Evolutionary conservation across 768 basidiomycete genomes (phyloP).

Genomic region (Phallus indusiatus): DNA sequence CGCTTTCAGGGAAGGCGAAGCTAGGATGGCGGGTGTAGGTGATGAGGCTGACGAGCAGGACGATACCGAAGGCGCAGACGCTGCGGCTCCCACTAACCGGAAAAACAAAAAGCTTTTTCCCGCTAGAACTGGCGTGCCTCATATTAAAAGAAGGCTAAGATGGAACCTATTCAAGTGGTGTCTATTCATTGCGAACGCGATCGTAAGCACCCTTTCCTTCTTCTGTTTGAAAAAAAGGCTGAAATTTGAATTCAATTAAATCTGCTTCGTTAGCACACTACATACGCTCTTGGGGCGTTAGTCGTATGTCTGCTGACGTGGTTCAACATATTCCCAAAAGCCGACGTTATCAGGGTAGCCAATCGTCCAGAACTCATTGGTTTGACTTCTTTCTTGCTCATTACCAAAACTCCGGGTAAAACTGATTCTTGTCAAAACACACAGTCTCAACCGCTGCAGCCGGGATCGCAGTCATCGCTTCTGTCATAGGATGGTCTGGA

Average conservation of each 20-base stretch:
- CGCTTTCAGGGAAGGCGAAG: conserved; percentile 46
- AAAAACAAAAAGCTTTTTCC: too few species aligned
- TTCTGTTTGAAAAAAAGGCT: not conserved
- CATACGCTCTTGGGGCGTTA: conserved; percentile 53
- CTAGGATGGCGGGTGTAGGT: conserved; percentile 40
- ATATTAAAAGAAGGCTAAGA: conserved; percentile 25
- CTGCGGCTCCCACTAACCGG: not conserved
- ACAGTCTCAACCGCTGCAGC: conserved; percentile 62
- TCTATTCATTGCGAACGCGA: conserved; percentile 54
- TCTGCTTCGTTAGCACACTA: conserved; percentile 33
- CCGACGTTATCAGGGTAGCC: conserved; percentile 64
- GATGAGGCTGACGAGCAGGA: conserved; percentile 49
- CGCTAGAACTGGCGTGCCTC: too few species aligned
- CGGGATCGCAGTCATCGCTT: conserved; percentile 47
- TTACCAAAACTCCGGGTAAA: not conserved
- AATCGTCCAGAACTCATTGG: conserved; percentile 56
- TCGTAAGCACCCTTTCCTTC: conserved; percentile 29
- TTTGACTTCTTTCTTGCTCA: conserved; percentile 16
- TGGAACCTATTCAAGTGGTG: conserved; percentile 88
- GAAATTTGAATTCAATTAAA: not conserved
- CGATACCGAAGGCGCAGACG: conserved; percentile 12
- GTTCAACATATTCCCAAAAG: conserved; percentile 62
- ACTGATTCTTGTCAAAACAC: not conserved
- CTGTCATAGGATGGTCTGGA: conserved; percentile 69
- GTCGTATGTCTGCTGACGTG: conserved; percentile 64